Evolutionary conservation across 2,329 filamentous ascomycete species (phyloP).

Genomic region (Harringtonia aguacate): DNA sequence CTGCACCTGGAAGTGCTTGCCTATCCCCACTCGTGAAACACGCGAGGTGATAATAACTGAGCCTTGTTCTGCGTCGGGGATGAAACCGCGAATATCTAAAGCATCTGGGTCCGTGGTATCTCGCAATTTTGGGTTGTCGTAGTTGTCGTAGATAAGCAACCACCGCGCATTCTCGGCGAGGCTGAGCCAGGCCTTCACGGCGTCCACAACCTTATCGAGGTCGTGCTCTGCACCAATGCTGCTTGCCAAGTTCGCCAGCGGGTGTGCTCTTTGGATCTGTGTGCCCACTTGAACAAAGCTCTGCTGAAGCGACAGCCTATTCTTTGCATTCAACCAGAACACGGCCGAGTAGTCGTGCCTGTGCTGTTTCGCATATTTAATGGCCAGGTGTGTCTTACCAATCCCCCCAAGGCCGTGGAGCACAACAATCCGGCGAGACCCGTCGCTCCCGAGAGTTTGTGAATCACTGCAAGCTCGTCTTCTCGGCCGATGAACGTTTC

Average conservation of each 20-base stretch:
- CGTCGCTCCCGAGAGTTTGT: background rate
- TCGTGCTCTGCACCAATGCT: too few species aligned
- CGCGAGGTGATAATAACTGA: background rate
- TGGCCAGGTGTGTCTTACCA: conserved; percentile 1
- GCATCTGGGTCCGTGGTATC: conserved; percentile 6
- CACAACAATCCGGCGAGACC: background rate
- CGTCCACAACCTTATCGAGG: conserved; percentile 4
- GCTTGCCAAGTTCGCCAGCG: conserved; percentile 15
- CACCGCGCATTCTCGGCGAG: conserved; percentile 22
- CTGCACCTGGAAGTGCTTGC: background rate
- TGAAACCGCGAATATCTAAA: background rate
- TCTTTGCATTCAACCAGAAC: conserved; percentile 31
- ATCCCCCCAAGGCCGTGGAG: background rate
- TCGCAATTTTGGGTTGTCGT: conserved; percentile 24
- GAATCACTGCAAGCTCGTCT: background rate
- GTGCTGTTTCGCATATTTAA: conserved; percentile 12
- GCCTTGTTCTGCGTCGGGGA: background rate
- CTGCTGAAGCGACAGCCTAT: conserved; percentile 23
- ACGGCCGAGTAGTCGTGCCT: conserved; percentile 24
- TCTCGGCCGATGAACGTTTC: background rate
- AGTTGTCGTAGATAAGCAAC: conserved; percentile 30
- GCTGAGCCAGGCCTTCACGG: conserved; percentile 24
- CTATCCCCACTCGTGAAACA: background rate
- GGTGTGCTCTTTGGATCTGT: conserved; percentile 18
- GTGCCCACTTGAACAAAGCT: conserved; percentile 20